Conservation (phyloP, 2,329 filamentous ascomycete genomes). For the Sphaerulina vaccinii region DNA sequence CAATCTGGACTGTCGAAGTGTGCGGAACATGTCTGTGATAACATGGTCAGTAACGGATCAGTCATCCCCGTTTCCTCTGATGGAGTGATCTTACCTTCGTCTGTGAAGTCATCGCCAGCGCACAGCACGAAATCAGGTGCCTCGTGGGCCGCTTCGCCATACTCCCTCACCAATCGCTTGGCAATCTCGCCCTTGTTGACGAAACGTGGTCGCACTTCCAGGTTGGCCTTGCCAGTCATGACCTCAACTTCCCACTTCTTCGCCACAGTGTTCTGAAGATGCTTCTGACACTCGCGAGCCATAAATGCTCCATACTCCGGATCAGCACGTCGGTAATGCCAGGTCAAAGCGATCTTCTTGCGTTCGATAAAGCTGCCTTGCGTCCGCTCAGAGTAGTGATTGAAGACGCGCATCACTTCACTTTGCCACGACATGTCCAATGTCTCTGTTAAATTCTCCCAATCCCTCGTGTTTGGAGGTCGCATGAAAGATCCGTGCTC, state of each 20-base stretch:
- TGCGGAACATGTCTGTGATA: slow-evolving; percentile 72
- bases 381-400: slow-evolving; percentile 82
- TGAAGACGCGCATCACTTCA: slow-evolving; percentile 80
- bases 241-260: slow-evolving; percentile 89
- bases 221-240: slow-evolving; percentile 93
- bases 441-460: slow-evolving; percentile 84
- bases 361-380: slow-evolving; percentile 92
- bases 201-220: slow-evolving; percentile 93
- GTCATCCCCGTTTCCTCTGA: slow-evolving; percentile 1
- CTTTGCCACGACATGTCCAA: slow-evolving; percentile 91
- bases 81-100: slow-evolving; percentile 68
- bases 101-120: slow-evolving; percentile 91
- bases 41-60: slow-evolving; percentile 26
- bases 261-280: slow-evolving; percentile 73
- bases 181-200: slow-evolving; percentile 98
- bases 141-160: slow-evolving; percentile 57
- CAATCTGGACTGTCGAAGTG: slow-evolving; percentile 61
- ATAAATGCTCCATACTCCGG: slow-evolving; percentile 80
- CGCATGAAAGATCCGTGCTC: slow-evolving; percentile 97
- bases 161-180: slow-evolving; percentile 74
- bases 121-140: slow-evolving; percentile 85
- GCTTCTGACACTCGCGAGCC: slow-evolving; percentile 74
- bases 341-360: slow-evolving; percentile 91
- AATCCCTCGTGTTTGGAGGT: slow-evolving; percentile 70
- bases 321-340: slow-evolving; percentile 93